Evolutionary conservation across 768 basidiomycete species (phyloP).

Genomic region (Tulasnella sp.): DNA sequence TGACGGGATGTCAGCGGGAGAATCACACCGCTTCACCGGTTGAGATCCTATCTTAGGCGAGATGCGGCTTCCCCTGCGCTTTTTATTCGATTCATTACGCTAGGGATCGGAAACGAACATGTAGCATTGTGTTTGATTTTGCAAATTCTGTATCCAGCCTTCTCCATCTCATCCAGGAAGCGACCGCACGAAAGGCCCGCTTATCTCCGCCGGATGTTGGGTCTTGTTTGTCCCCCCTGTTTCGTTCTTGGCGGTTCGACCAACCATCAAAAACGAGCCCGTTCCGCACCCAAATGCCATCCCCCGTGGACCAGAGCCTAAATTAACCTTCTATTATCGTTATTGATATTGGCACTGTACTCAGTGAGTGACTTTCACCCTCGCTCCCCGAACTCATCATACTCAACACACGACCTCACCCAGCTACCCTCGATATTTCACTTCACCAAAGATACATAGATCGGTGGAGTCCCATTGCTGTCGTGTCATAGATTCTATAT

Average conservation of each 20-base stretch:
- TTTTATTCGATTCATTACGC: background rate
- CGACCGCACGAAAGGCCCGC: background rate
- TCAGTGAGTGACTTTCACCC: too few relatives aligned
- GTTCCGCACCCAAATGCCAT: background rate
- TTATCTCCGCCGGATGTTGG: background rate
- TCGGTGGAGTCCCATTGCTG: too few relatives aligned
- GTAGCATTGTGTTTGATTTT: too few relatives aligned
- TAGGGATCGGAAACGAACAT: too few relatives aligned
- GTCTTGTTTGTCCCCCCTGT: background rate
- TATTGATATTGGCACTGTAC: too few relatives aligned
- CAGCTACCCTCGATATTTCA: too few relatives aligned
- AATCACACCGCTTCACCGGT: background rate
- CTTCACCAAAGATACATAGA: too few relatives aligned
- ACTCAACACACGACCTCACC: too few relatives aligned
- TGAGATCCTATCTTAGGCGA: background rate
- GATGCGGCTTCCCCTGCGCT: background rate
- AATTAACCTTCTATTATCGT: too few relatives aligned
- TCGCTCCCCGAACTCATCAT: too few relatives aligned
- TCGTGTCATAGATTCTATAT: too few relatives aligned
- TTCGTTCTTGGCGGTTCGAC: background rate
- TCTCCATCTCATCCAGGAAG: background rate
- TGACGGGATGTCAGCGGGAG: background rate
- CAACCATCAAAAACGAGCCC: background rate
- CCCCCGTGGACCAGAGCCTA: background rate
- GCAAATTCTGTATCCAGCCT: background rate